Conservation (phyloP, 805 yeast genomes). For the Lipomyces oligophaga region DNA sequence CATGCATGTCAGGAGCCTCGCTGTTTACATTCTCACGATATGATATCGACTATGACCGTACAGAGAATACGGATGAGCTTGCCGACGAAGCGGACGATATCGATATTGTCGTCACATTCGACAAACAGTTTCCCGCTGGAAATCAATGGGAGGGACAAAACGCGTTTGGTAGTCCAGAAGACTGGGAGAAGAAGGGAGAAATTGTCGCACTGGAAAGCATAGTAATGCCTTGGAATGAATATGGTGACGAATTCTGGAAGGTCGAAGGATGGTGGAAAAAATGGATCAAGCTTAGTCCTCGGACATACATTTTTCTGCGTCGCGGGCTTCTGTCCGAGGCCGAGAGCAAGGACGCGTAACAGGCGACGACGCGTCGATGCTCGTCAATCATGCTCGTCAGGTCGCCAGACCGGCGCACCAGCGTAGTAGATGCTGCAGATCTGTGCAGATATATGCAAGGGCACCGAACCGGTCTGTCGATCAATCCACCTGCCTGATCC, state of each 20-base stretch:
- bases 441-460: no score
- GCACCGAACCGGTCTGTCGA: no score
- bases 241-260: constrained; percentile 5
- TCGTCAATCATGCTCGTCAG: no score
- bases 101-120: constrained; percentile 50
- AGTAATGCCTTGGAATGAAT: constrained; percentile 8
- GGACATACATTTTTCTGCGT: constrained; percentile 16
- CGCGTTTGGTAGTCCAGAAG: constrained; percentile 12
- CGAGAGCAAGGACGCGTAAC: background rate
- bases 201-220: constrained; percentile 45
- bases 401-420: no score
- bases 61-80: constrained; percentile 52
- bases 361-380: no score
- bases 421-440: no score
- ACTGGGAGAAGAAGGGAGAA: constrained; percentile 46
- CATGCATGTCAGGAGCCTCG: constrained; percentile 86
- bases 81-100: constrained; percentile 45
- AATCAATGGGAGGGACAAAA: background rate
- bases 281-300: constrained; percentile 10
- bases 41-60: constrained; percentile 59
- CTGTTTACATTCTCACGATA: constrained; percentile 58
- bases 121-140: constrained; percentile 12
- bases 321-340: constrained; percentile 2
- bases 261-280: constrained; percentile 17
- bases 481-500: no score